A percentile compares a stretch with the other conserved stretches of the same genome.
phyloP scores from a whole-genome alignment of 2,329 filamentous ascomycete genomes.

The Arthrobotrys musiformis region DNA sequence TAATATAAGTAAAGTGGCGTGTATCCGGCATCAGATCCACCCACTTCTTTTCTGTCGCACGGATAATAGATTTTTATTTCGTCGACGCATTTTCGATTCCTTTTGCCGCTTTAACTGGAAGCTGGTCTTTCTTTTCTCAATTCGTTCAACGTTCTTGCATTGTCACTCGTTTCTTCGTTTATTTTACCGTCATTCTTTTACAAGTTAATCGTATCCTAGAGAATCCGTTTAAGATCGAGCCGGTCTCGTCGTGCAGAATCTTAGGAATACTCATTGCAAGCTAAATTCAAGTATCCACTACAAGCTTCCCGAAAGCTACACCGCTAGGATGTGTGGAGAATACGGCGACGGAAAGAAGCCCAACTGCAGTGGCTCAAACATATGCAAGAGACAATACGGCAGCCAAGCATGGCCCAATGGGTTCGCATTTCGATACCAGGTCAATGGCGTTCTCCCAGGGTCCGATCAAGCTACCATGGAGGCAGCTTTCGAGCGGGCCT shows the following conservation, averaged over 20 bases:
- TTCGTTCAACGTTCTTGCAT: background rate
- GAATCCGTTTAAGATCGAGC: background rate
- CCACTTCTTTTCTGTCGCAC: background rate
- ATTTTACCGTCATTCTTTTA: background rate
- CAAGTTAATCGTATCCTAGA: background rate
- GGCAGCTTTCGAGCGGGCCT: conserved; percentile 19
- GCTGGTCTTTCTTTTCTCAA: conserved; percentile 2
- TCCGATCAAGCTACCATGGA: conserved; percentile 28
- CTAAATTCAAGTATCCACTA: background rate
- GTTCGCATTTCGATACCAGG: conserved; percentile 23
- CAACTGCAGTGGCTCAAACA: background rate
- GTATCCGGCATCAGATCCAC: background rate
- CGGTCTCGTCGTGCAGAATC: background rate
- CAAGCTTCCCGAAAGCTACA: background rate
- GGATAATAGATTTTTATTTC: background rate
- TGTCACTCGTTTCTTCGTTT: background rate
- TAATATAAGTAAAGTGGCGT: conserved; percentile 19
- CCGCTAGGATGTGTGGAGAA: background rate
- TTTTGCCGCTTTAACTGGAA: background rate
- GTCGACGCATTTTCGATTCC: background rate
- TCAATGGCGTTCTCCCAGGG: conserved; percentile 31
- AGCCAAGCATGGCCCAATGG: conserved; percentile 12
- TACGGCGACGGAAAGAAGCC: background rate
- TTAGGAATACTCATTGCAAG: background rate
- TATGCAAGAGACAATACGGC: conserved; percentile 4